Base-by-base conservation (phyloP, 345 rosid genomes). In the Salix brachista region DNA sequence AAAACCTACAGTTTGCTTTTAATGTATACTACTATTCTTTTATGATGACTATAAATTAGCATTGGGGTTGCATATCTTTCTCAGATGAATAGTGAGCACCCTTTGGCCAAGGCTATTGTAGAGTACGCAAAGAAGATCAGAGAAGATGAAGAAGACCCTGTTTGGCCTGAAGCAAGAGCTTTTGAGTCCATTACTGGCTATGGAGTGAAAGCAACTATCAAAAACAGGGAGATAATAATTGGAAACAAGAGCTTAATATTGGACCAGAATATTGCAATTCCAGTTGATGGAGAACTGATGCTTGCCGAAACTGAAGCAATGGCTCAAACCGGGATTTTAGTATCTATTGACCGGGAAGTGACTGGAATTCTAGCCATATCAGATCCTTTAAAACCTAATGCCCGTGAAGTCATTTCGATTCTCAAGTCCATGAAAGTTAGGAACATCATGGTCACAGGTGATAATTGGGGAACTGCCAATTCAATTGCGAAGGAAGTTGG, bases 401-500 rank as follows among this genome's bases (percentile, higher is more conserved):
- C 94, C 36, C 79, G 21, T 2, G 94, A 87, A 82, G 94, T 90
- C 81, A 86, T 93, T 70, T 85, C 97, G 5, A 86, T 93, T 78
- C 91, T 95, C 44, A 91, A 87, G 81, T 90, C 94, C 7, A 90
- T 95, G 99, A 82, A 86, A 21, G 89, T 95, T 62, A 77, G 65
- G 80, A 93, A 93, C 88, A 89, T 96, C 74, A 87, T 96, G 93
- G 97, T 91, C 28, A 96, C 99, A 0, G 99, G 99, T 82, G 99
- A 96, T 69, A 96, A 93, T 68, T 89, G 93, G 99, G 99, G 98
- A 71, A 96, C 98, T 52, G 99, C 99, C 17, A 90, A 85, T 69
- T 91, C 98, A 60, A 89, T 96, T 75, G 96, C 98, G 41, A 73
- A 77, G 75, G 90, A 93, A 81, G 92, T 93, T 0, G 97, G 99